Evolutionary conservation across 169 alveolate species (phyloP).

Genomic region (Perkinsus marinus): DNA sequence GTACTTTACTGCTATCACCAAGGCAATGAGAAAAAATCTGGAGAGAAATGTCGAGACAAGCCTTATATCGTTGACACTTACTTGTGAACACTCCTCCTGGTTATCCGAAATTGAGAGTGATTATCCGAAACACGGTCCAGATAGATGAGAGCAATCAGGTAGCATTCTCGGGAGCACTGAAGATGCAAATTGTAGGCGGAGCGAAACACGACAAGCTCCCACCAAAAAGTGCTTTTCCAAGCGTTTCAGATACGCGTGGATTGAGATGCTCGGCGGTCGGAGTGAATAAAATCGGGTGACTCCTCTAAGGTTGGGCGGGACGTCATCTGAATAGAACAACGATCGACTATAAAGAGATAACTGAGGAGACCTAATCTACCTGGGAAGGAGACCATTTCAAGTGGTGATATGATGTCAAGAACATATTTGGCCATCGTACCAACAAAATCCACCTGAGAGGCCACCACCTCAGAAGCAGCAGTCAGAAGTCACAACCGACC

Average conservation of each 20-base stretch:
- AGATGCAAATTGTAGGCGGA: neutral
- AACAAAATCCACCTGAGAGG: neutral
- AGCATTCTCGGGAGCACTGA: neutral
- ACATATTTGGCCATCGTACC: neutral
- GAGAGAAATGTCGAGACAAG: neutral
- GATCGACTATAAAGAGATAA: too few species aligned
- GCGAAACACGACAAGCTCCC: neutral
- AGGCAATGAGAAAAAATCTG: neutral
- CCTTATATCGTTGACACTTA: neutral
- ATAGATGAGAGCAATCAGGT: neutral
- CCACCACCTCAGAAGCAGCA: neutral
- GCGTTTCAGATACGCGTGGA: neutral
- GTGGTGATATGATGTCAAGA: neutral
- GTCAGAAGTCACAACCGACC: neutral
- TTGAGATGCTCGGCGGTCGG: neutral
- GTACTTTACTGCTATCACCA: constrained; percentile 73
- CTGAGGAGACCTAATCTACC: neutral
- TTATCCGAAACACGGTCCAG: neutral
- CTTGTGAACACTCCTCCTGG: neutral
- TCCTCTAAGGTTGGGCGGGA: neutral
- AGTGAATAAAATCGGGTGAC: neutral
- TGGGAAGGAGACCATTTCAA: neutral
- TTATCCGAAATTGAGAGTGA: neutral
- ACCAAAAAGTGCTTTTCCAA: neutral
- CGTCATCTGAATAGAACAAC: neutral